Conservation (phyloP, 495 filamentous ascomycete genomes). For the Lasiosphaeria miniovina region DNA sequence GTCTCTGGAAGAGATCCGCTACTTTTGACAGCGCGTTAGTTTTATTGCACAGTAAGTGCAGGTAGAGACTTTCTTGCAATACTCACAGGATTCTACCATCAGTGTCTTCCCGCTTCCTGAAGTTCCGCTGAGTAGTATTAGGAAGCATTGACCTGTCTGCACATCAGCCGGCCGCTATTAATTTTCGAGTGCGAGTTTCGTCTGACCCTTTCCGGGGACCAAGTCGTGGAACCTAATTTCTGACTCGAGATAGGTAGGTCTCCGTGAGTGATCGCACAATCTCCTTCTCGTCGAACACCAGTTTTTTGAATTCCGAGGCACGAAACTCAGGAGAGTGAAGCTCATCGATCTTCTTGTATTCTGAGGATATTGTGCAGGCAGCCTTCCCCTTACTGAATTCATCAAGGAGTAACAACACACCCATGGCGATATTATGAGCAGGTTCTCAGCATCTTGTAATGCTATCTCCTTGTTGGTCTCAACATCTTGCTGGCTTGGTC, state of each 20-base stretch:
- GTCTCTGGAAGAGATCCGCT: slow-evolving; percentile 10
- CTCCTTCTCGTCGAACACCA: slow-evolving; percentile 14
- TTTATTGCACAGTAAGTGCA: not conserved
- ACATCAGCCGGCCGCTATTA: slow-evolving; percentile 1
- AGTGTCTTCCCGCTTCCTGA: slow-evolving; percentile 30
- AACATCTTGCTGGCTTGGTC: not conserved
- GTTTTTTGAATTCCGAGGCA: slow-evolving; percentile 11
- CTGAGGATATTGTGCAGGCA: not conserved
- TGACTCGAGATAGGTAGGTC: slow-evolving; percentile 7
- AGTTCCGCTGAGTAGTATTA: slow-evolving; percentile 27
- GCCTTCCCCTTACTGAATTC: not conserved
- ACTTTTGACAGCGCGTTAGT: slow-evolving; percentile 1
- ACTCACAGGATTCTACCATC: slow-evolving; percentile 22
- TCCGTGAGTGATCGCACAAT: slow-evolving; percentile 8
- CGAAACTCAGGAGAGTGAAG: slow-evolving; percentile 2
- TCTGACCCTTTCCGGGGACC: slow-evolving; percentile 25
- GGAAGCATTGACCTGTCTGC: slow-evolving; percentile 25
- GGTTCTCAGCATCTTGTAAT: not conserved
- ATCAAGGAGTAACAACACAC: not conserved
- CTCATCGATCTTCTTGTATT: not conserved
- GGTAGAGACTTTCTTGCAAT: not conserved
- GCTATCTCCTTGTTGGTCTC: not conserved
- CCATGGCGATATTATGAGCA: not conserved
- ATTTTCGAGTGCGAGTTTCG: not conserved
- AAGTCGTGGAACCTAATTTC: slow-evolving; percentile 22